Evolutionary conservation across 495 filamentous ascomycete species (phyloP).

Genomic region (Corynascus novoguineensis): DNA sequence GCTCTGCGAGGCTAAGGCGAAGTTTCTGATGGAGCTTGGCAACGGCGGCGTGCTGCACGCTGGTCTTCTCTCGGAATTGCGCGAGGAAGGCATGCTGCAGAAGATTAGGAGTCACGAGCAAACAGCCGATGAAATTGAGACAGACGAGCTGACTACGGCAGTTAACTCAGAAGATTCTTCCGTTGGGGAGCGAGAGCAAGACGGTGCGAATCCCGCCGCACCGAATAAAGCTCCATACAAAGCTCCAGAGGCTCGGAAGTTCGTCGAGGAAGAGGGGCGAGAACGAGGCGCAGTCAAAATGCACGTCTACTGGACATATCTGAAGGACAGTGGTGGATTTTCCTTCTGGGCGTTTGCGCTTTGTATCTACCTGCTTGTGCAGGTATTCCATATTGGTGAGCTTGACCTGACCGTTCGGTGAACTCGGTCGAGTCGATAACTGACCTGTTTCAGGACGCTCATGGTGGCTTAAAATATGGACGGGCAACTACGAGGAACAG

Average conservation of each 20-base stretch:
- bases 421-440: background rate
- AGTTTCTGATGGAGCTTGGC: conserved; percentile 63
- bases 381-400: conserved; percentile 46
- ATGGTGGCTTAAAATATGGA: conserved; percentile 72
- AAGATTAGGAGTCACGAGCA: conserved; percentile 56
- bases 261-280: conserved; percentile 66
- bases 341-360: conserved; percentile 56
- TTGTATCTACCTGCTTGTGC: conserved; percentile 45
- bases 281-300: conserved; percentile 61
- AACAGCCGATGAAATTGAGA: conserved; percentile 37
- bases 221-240: conserved; percentile 43
- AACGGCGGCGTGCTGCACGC: conserved; percentile 60
- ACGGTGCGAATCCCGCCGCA: conserved; percentile 28
- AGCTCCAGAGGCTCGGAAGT: conserved; percentile 48
- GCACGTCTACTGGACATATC: conserved; percentile 58
- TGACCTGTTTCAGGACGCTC: conserved; percentile 36
- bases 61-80: conserved; percentile 54
- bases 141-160: conserved; percentile 41
- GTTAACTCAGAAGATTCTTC: conserved; percentile 41
- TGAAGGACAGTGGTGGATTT: conserved; percentile 60
- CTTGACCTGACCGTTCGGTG: conserved; percentile 5
- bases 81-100: conserved; percentile 50
- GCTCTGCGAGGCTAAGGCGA: conserved; percentile 61
- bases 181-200: conserved; percentile 21
- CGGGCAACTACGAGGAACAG: conserved; percentile 37